These are phyloP conservation scores for Coprinopsis cinerea DNA, from an alignment of 768 basidiomycete genomes.

Conservation along the genomic window DNA sequence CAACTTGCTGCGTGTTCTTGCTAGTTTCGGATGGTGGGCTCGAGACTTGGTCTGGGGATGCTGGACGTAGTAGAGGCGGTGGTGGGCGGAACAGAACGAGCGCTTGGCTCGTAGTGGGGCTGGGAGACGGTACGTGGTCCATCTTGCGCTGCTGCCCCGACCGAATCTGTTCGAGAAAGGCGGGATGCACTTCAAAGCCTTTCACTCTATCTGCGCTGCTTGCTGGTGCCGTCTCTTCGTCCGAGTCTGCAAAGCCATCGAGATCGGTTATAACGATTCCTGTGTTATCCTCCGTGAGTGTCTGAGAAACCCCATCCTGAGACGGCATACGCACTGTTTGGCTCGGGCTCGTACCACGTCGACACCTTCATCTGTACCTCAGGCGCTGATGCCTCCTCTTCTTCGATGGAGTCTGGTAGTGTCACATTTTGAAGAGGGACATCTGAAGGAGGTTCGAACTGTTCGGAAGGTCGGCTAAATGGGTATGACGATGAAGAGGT, in stretches of 20 bases:
- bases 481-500: background rate
- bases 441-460: background rate
- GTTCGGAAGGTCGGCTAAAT: background rate
- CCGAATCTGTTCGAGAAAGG: slow-evolving; percentile 41
- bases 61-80: slow-evolving; percentile 15
- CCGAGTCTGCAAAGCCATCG: slow-evolving; percentile 42
- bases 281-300: slow-evolving; percentile 1
- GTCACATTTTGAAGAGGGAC: slow-evolving; percentile 3
- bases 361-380: slow-evolving; percentile 61
- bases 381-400: slow-evolving; percentile 36
- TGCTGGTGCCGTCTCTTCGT: slow-evolving; percentile 23
- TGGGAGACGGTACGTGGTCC: slow-evolving; percentile 16
- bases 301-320: slow-evolving; percentile 3
- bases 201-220: slow-evolving; percentile 10
- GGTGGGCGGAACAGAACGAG: slow-evolving; percentile 51
- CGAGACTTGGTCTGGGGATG: no score
- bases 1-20: slow-evolving; percentile 5
- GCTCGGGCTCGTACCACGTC: slow-evolving; percentile 68
- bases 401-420: slow-evolving; percentile 27
- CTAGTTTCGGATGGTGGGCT: slow-evolving; percentile 3
- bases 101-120: slow-evolving; percentile 32
- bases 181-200: slow-evolving; percentile 36
- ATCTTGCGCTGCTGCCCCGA: slow-evolving; percentile 20
- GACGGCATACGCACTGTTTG: slow-evolving; percentile 48
- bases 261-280: slow-evolving; percentile 63